phyloP scores from a whole-genome alignment of 75 land plant genomes.

The Picea sitchensis region DNA sequence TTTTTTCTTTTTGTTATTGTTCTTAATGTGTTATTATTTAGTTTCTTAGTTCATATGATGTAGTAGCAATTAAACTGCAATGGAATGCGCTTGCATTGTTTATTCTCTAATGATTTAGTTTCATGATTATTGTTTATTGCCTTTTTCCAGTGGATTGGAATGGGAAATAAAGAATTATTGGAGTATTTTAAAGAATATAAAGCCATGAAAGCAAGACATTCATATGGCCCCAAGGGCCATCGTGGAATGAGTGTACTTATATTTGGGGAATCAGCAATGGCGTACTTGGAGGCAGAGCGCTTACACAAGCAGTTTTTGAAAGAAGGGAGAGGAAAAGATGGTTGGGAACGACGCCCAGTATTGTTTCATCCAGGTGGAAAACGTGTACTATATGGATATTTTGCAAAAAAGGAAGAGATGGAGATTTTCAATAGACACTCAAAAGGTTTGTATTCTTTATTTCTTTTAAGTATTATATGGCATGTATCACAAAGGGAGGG shows the following conservation, averaged over 20 bases:
- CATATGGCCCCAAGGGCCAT: conserved; percentile 96
- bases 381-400: conserved; percentile 76
- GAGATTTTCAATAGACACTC: conserved; percentile 73
- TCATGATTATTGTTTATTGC: conserved; percentile 1
- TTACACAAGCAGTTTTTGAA: conserved; percentile 61
- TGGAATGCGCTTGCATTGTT: background rate
- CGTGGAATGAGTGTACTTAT: conserved; percentile 88
- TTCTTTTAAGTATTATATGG: background rate
- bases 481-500: background rate
- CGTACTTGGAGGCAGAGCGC: conserved; percentile 82
- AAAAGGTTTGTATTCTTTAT: conserved; percentile 40
- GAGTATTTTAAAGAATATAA: conserved; percentile 64
- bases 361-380: conserved; percentile 68
- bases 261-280: conserved; percentile 67
- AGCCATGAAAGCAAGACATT: conserved; percentile 80
- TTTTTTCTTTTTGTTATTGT: background rate
- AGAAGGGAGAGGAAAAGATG: conserved; percentile 49
- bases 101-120: background rate
- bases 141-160: conserved; percentile 80
- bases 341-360: conserved; percentile 48
- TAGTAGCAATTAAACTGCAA: background rate
- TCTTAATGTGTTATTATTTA: background rate
- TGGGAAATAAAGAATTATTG: conserved; percentile 94
- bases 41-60: too few relatives aligned
- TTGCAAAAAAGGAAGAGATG: conserved; percentile 71